A percentile compares a stretch with the other conserved stretches of the same genome.
Evolutionary conservation across 106 monocot genomes (phyloP).

Genomic region (Acanthochlamys bracteata): DNA sequence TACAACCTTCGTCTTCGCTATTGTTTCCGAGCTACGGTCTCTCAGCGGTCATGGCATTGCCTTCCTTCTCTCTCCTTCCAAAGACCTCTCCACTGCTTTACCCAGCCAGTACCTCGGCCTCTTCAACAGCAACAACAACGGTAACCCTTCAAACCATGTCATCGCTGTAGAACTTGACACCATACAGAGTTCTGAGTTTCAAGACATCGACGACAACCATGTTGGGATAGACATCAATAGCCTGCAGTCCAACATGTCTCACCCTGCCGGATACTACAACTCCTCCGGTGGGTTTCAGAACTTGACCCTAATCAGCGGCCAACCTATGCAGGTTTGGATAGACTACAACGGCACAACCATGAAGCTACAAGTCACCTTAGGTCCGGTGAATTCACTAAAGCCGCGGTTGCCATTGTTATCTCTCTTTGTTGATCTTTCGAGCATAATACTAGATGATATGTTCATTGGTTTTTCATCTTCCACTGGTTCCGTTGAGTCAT

Average conservation of each 20-base stretch:
- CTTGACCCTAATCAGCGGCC: conserved; percentile 15
- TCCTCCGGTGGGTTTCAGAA: neutral
- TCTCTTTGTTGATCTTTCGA: conserved; percentile 8
- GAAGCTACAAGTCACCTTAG: conserved; percentile 14
- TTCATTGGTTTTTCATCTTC: conserved; percentile 26
- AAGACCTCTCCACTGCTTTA: neutral
- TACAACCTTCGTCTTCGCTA: conserved; percentile 8
- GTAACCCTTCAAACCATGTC: conserved; percentile 4
- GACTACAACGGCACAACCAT: conserved; percentile 13
- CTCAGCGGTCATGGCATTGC: conserved; percentile 6
- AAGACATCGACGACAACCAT: conserved; percentile 12
- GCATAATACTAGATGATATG: conserved; percentile 19
- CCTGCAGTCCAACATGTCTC: neutral
- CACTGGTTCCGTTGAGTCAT: neutral
- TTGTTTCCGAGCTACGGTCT: neutral
- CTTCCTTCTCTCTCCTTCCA: conserved; percentile 13
- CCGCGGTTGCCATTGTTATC: conserved; percentile 21
- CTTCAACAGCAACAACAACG: conserved; percentile 8
- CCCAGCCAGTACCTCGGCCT: conserved; percentile 4
- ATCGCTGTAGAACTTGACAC: conserved; percentile 13
- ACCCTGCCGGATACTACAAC: conserved; percentile 8
- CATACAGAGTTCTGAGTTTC: conserved; percentile 1
- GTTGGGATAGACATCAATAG: conserved; percentile 5
- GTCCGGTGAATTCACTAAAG: conserved; percentile 4
- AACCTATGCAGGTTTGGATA: conserved; percentile 26